These are phyloP conservation scores for Solanum hybrid DNA, from an alignment of 305 asterid species.

Conservation along the genomic window DNA sequence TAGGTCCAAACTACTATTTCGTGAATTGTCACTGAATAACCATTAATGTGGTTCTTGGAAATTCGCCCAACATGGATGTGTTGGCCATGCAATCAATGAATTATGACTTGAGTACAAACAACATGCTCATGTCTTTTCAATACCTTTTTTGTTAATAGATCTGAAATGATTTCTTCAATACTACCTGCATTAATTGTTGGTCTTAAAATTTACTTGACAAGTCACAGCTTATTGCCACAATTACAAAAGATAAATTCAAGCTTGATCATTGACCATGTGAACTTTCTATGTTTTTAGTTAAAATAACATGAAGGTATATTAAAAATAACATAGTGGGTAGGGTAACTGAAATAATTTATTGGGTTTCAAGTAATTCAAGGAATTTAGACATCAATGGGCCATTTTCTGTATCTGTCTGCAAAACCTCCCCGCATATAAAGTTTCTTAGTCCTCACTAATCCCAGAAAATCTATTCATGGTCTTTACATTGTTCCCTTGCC, in stretches of 20 bases:
- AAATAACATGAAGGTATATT: not conserved
- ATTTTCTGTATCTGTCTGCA: not conserved
- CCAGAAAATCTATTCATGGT: not conserved
- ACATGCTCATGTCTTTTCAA: not conserved
- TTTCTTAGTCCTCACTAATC: not conserved
- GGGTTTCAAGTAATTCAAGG: not conserved
- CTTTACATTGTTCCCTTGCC: not conserved
- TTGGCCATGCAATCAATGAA: not conserved
- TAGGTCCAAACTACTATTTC: conserved; percentile 2
- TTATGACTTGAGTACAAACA: not conserved
- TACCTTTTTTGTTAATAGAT: not conserved
- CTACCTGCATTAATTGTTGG: not conserved
- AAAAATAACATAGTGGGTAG: not conserved
- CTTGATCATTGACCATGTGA: not conserved
- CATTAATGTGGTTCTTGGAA: not conserved
- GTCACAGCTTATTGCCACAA: not conserved
- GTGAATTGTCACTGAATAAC: conserved; percentile 2
- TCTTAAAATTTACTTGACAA: not conserved
- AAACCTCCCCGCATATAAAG: not conserved
- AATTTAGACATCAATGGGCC: not conserved
- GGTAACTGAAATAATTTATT: not conserved
- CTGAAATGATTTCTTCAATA: not conserved
- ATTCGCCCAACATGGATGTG: not conserved
- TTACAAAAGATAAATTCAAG: not conserved
- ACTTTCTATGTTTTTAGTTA: not conserved